Percentiles rank a stretch among this genome's conserved stretches.
Conservation (phyloP, 148 eudicot genomes). For the Chenopodium formosanum region DNA sequence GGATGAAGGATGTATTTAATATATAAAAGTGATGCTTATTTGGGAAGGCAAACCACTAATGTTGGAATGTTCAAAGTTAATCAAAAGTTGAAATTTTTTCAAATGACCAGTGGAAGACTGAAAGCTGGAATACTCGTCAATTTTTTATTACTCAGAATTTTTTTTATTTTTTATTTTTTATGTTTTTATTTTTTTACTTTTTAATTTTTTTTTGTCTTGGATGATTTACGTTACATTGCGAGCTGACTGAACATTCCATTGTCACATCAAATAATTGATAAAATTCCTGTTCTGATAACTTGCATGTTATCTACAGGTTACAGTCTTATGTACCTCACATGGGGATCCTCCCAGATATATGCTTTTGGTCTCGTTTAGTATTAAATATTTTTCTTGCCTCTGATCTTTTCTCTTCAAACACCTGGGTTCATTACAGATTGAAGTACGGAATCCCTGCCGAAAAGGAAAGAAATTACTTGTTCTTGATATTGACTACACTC, state of each 20-base stretch:
- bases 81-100: too few species aligned
- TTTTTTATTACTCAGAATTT: too few species aligned
- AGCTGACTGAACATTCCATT: not conserved
- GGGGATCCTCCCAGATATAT: not conserved
- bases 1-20: not conserved
- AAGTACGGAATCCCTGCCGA: constrained; percentile 84
- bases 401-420: not conserved
- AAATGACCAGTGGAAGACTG: not conserved
- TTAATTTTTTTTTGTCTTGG: too few species aligned
- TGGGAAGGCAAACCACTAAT: not conserved
- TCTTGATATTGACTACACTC: constrained; percentile 91
- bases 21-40: too few species aligned
- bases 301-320: not conserved
- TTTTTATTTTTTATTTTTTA: too few species aligned
- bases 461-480: constrained; percentile 93
- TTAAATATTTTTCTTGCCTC: not conserved
- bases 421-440: constrained; percentile 48
- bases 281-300: not conserved
- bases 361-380: not conserved
- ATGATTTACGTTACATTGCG: not conserved
- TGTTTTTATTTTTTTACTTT: too few species aligned
- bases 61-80: not conserved
- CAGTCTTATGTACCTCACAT: not conserved
- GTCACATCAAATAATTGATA: not conserved
- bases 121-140: too few species aligned